phyloP scores from a whole-genome alignment of 352 stramenopile genomes.

The Pythium pectinolyticum region DNA sequence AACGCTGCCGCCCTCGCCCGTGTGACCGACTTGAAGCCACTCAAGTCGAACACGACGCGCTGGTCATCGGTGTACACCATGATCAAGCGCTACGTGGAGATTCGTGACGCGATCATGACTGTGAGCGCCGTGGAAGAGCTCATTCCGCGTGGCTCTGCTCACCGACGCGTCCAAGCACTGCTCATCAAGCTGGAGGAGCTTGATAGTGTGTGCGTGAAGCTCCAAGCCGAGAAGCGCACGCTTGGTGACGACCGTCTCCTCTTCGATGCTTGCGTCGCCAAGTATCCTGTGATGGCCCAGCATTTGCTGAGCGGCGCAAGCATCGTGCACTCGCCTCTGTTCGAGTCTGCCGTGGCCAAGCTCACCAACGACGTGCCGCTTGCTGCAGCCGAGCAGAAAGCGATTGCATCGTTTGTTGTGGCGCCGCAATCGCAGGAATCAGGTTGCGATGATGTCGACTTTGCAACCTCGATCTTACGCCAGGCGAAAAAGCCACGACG shows the following conservation, averaged over 20 bases:
- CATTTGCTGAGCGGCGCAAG: slow-evolving; percentile 4
- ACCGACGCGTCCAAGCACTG: slow-evolving; percentile 12
- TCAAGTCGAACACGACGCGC: slow-evolving; percentile 11
- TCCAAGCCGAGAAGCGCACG: slow-evolving; percentile 14
- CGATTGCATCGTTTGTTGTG: not conserved
- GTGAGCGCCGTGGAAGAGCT: slow-evolving; percentile 11
- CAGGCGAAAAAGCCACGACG: slow-evolving; percentile 5
- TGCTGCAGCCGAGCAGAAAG: not conserved
- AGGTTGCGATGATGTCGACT: not conserved
- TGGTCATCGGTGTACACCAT: slow-evolving; percentile 16
- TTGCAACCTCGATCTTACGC: not conserved
- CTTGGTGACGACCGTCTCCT: slow-evolving; percentile 14
- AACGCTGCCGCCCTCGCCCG: not conserved
- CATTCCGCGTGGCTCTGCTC: not conserved
- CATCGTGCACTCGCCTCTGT: slow-evolving; percentile 1
- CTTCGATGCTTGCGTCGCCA: slow-evolving; percentile 7
- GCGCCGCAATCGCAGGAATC: not conserved
- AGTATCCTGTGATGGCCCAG: slow-evolving; percentile 28
- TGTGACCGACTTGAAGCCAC: not conserved
- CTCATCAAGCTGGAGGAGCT: slow-evolving; percentile 19
- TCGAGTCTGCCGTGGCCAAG: not conserved
- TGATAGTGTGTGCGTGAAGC: slow-evolving; percentile 26
- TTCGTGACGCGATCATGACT: not conserved
- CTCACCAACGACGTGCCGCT: not conserved
- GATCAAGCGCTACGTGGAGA: slow-evolving; percentile 7